Evolutionary conservation across 2,329 filamentous ascomycete species (phyloP).

Genomic region (Cercospora sesami): DNA sequence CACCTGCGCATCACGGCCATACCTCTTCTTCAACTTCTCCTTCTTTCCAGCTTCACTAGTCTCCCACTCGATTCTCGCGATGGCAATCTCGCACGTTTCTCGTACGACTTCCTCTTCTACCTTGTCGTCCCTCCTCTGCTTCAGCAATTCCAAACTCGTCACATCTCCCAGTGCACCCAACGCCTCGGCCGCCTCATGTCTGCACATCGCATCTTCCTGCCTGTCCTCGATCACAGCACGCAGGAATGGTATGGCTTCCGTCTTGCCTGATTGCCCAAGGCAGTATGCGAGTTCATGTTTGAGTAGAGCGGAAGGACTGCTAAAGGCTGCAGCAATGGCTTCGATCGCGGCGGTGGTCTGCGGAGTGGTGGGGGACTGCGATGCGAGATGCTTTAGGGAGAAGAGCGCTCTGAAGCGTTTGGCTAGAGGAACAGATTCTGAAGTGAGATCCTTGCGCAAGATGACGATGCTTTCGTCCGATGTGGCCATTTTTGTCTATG

Average conservation of each 20-base stretch:
- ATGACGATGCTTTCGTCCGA: conserved; percentile 54
- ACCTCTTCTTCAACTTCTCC: conserved; percentile 83
- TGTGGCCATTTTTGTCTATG: conserved; percentile 9
- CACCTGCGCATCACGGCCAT: background rate
- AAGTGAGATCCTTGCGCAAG: conserved; percentile 74
- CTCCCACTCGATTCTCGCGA: conserved; percentile 92
- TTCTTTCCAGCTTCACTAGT: conserved; percentile 68
- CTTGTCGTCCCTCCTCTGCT: conserved; percentile 69
- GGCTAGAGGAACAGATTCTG: conserved; percentile 78
- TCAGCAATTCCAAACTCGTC: conserved; percentile 71
- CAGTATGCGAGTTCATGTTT: conserved; percentile 99
- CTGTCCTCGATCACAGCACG: conserved; percentile 72
- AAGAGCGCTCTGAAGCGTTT: conserved; percentile 94
- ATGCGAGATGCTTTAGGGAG: conserved; percentile 91
- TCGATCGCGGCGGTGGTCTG: conserved; percentile 64
- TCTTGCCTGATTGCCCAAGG: conserved; percentile 83
- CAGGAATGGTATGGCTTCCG: conserved; percentile 70
- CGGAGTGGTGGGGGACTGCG: conserved; percentile 58
- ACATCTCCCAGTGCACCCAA: conserved; percentile 80
- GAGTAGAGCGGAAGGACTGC: conserved; percentile 80
- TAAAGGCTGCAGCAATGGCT: conserved; percentile 85
- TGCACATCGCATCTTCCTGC: conserved; percentile 88
- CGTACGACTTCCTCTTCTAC: conserved; percentile 78
- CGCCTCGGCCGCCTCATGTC: conserved; percentile 95
- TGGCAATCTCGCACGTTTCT: conserved; percentile 96